A percentile compares a stretch with the other conserved stretches of the same genome.
phyloP scores from a whole-genome alignment of 805 yeast genomes.

The Pichia thaimueangensis region DNA sequence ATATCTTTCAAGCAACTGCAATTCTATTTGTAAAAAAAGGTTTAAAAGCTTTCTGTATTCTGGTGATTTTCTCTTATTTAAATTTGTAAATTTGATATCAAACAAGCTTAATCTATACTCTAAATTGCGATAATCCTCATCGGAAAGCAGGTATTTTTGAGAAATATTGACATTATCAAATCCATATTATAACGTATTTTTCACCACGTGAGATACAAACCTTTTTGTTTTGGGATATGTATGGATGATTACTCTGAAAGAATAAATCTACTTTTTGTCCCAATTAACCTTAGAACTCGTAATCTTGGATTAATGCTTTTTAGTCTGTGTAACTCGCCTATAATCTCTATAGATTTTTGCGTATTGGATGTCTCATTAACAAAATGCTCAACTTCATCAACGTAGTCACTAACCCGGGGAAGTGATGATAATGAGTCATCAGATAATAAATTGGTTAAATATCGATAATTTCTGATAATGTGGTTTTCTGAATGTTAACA shows the following conservation, averaged over 20 bases:
- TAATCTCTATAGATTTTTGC: conserved; percentile 18
- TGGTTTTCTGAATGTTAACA: too few species aligned
- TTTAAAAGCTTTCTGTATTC: conserved; percentile 43
- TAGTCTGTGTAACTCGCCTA: conserved; percentile 28
- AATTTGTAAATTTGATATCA: background rate
- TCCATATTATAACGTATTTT: conserved; percentile 44
- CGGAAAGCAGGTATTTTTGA: conserved; percentile 78
- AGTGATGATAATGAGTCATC: too few species aligned
- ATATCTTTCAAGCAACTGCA: conserved; percentile 37
- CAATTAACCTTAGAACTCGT: conserved; percentile 66
- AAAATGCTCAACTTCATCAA: too few species aligned
- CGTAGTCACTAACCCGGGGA: conserved; percentile 3
- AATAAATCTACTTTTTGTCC: conserved; percentile 61
- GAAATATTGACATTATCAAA: conserved; percentile 92
- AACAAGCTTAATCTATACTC: conserved; percentile 34
- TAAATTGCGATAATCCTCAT: conserved; percentile 39
- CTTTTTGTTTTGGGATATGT: conserved; percentile 26
- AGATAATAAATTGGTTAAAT: too few species aligned
- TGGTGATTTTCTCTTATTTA: conserved; percentile 30
- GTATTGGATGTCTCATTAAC: background rate
- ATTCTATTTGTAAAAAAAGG: conserved; percentile 71
- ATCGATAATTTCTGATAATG: too few species aligned
- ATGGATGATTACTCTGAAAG: conserved; percentile 30
- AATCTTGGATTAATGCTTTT: conserved; percentile 30
- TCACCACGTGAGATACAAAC: conserved; percentile 47